Conservation (phyloP, 805 yeast species). For the Metschnikowia rubicola region DNA sequence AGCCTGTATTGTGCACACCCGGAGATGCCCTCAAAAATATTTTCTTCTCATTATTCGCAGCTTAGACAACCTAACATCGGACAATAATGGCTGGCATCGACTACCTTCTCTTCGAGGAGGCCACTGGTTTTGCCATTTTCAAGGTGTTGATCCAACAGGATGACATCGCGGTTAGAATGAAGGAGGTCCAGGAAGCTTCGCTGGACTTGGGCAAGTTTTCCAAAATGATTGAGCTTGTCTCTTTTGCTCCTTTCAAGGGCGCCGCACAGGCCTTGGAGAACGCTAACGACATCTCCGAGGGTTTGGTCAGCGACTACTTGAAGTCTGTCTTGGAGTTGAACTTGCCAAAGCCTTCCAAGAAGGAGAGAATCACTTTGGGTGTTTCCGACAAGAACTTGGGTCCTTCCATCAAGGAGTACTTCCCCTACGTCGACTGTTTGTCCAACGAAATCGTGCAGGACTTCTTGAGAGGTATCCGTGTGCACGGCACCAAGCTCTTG, state of each 20-base stretch:
- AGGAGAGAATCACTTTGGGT: conserved; percentile 71
- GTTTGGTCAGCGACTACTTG: conserved; percentile 89
- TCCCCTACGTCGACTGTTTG: conserved; percentile 86
- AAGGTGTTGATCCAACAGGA: conserved; percentile 92
- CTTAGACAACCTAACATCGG: conserved; percentile 4
- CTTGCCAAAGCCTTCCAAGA: conserved; percentile 73
- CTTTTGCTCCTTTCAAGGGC: conserved; percentile 98
- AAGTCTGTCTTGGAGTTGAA: conserved; percentile 86
- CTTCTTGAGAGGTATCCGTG: conserved; percentile 90
- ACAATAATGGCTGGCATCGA: conserved; percentile 67
- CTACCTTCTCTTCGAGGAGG: conserved; percentile 94
- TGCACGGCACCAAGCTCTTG: conserved; percentile 81
- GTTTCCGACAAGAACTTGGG: conserved; percentile 94
- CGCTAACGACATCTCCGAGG: conserved; percentile 97
- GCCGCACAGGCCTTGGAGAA: conserved; percentile 99
- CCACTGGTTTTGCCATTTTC: conserved; percentile 96
- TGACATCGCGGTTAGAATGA: conserved; percentile 84
- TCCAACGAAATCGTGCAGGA: conserved; percentile 93
- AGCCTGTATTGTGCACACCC: conserved; percentile 13
- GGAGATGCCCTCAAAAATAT: conserved; percentile 21
- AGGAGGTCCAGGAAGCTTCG: conserved; percentile 90
- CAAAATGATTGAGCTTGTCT: conserved; percentile 86
- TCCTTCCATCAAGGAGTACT: conserved; percentile 88
- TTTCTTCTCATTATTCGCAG: conserved; percentile 13
- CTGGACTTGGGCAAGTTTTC: conserved; percentile 84